phyloP scores from a whole-genome alignment of 2,329 filamentous ascomycete species.

The Cryphonectria nitschkei region DNA sequence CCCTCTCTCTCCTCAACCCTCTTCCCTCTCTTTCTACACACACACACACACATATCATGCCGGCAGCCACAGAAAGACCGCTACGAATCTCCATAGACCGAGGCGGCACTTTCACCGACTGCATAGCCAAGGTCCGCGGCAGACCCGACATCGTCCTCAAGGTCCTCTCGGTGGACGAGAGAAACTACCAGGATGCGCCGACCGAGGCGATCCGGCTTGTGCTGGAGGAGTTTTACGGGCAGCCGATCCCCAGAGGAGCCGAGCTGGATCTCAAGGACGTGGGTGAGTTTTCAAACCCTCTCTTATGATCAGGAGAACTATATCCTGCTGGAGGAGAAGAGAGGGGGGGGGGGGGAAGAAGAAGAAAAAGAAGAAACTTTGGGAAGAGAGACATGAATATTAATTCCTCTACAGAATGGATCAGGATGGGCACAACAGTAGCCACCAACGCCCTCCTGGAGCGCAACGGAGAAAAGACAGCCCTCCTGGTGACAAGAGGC shows the following conservation, averaged over 20 bases:
- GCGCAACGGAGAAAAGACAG: conserved; percentile 67
- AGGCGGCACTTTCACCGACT: conserved; percentile 19
- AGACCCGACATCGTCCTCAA: conserved; percentile 70
- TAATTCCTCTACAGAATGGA: conserved; percentile 7
- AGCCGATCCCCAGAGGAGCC: conserved; percentile 20
- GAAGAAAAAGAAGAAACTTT: too few species aligned
- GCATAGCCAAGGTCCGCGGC: conserved; percentile 13
- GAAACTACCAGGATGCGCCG: conserved; percentile 69
- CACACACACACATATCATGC: background rate
- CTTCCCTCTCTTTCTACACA: background rate
- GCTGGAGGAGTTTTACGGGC: conserved; percentile 30
- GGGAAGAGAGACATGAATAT: background rate
- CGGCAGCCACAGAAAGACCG: background rate
- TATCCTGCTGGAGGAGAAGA: too few species aligned
- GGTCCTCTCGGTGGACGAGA: conserved; percentile 66
- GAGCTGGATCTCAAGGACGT: conserved; percentile 13
- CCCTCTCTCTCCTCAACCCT: background rate
- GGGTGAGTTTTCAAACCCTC: background rate
- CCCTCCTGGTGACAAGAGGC: conserved; percentile 66
- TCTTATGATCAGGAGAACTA: background rate
- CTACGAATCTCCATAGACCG: conserved; percentile 14
- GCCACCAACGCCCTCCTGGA: conserved; percentile 70
- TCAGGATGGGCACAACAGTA: conserved; percentile 70
- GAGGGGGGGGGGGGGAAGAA: too few species aligned
- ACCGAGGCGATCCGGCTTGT: conserved; percentile 58